A percentile compares a stretch with the other conserved stretches of the same genome.
phyloP scores from a whole-genome alignment of 306 rosid species.

The Vigna hirtella region DNA sequence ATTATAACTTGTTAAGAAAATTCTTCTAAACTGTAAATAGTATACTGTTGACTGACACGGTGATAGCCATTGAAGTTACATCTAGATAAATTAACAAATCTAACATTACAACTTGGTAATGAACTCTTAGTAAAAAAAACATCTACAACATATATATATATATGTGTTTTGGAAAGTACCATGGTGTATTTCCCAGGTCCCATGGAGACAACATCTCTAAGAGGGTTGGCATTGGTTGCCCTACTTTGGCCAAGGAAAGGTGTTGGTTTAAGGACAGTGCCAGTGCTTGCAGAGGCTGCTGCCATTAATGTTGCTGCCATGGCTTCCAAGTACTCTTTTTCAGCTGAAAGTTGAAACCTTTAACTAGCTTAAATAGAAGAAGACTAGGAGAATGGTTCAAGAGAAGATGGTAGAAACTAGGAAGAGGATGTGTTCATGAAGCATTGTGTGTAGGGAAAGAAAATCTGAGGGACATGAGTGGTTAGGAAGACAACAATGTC shows the following conservation, averaged over 20 bases:
- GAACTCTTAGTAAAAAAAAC: not conserved
- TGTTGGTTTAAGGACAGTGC: conserved; percentile 71
- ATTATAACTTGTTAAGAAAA: not conserved
- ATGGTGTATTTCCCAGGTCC: conserved; percentile 80
- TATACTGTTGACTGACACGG: too few species aligned
- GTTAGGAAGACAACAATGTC: conserved; percentile 17
- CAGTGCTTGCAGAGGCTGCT: conserved; percentile 78
- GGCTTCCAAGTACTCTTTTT: conserved; percentile 37
- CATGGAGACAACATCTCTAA: conserved; percentile 76
- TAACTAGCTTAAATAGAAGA: not conserved
- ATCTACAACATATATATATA: not conserved
- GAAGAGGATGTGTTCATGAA: not conserved
- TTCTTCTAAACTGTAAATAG: not conserved
- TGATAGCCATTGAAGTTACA: not conserved
- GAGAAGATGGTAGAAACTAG: conserved; percentile 40
- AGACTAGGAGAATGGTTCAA: not conserved
- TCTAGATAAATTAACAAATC: not conserved
- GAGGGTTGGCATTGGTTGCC: conserved; percentile 56
- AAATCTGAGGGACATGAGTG: conserved; percentile 33
- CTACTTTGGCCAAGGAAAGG: conserved; percentile 76
- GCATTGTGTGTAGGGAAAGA: not conserved
- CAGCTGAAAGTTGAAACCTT: conserved; percentile 9
- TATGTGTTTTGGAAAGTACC: conserved; percentile 52
- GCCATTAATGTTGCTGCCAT: conserved; percentile 73
- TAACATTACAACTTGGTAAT: not conserved